Base-by-base conservation (phyloP, 1,284 basidiomycete genomes). In the Cutaneotrichosporon sp. region DNA sequence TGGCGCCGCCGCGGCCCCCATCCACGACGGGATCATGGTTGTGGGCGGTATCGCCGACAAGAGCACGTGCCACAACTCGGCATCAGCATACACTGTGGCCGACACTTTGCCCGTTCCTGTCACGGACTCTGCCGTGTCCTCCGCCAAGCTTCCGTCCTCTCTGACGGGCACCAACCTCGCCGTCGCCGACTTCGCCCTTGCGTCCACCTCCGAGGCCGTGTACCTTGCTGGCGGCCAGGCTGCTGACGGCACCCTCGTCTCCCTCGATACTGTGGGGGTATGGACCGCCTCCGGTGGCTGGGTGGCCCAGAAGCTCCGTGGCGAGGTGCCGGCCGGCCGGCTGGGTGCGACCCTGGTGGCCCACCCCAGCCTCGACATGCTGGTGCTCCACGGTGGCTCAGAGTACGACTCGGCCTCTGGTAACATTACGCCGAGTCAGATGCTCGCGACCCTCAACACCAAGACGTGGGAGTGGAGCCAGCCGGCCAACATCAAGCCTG, bases 1-100 rank as follows among this genome's bases (percentile, higher is more conserved):
- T 57, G 77, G 77, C 8, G 70, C 75, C 16, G 74, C 65, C 10
- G 74, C 73, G 52, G 74, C 65, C 16, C 68, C 64, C 49, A 67
- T 73, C 38, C 71, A 72, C 60, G 65, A 69, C 31, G 66, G 67
- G 6, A 46, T 78, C 21, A 72, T 79, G 65, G 67, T 79, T 49
- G 72, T 81, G 22, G 80, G 79, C 5, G 80, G 80, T 58, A 65
- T 80, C 18, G 69, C 73, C 22, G 80, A 81, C 62, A 69, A 69
- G 56, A 76, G 76, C 55, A 71, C 73, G 8, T 81, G 80, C 64
- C 66, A 73, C 72, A 70, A 69, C 26, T 69, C 72, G 2, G 70
- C 72, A 2, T 63, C 68, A 36, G 70, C 74, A 26, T 80, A 79
- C 67, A 67, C 78, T 10, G 76, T 73, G 6, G 56, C 69, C 10